Evolutionary conservation across 768 basidiomycete species (phyloP).

Genomic region (Mycena pura): DNA sequence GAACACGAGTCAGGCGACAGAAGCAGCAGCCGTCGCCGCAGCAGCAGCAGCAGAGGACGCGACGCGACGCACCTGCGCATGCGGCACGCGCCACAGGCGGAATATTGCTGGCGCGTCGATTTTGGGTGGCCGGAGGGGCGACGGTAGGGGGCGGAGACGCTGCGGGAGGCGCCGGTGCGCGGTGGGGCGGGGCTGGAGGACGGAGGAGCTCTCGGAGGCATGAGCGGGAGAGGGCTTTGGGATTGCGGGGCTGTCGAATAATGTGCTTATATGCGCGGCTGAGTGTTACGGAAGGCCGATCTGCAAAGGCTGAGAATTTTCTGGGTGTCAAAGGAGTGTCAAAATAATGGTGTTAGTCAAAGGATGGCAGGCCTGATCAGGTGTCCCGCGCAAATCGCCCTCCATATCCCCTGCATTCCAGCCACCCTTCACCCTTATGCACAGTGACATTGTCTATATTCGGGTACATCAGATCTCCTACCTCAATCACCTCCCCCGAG

Average conservation of each 20-base stretch:
- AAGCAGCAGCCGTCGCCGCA: no score
- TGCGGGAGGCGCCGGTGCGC: conserved; percentile 40
- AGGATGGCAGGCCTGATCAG: neutral
- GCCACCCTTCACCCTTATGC: no score
- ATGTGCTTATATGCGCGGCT: conserved; percentile 47
- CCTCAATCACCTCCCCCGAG: conserved; percentile 35
- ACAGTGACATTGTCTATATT: no score
- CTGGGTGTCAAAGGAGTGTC: conserved; percentile 17
- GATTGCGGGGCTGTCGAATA: conserved; percentile 29
- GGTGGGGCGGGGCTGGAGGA: conserved; percentile 45
- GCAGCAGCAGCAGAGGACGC: neutral
- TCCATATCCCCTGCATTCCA: conserved; percentile 2
- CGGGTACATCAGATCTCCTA: conserved; percentile 2
- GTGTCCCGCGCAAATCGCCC: conserved; percentile 22
- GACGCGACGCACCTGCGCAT: conserved; percentile 69
- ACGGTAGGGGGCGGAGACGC: conserved; percentile 51
- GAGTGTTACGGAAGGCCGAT: conserved; percentile 22
- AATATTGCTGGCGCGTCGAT: conserved; percentile 83
- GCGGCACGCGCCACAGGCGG: conserved; percentile 93
- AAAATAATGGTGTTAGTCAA: conserved; percentile 5
- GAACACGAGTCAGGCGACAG: conserved; percentile 8
- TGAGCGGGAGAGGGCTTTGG: conserved; percentile 36
- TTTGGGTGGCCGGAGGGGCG: conserved; percentile 69
- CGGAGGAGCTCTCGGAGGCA: conserved; percentile 65
- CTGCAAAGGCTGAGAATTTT: conserved; percentile 22